Base-by-base conservation (phyloP, 2,329 filamentous ascomycete species). In the Torrubiellomyces zombiae region DNA sequence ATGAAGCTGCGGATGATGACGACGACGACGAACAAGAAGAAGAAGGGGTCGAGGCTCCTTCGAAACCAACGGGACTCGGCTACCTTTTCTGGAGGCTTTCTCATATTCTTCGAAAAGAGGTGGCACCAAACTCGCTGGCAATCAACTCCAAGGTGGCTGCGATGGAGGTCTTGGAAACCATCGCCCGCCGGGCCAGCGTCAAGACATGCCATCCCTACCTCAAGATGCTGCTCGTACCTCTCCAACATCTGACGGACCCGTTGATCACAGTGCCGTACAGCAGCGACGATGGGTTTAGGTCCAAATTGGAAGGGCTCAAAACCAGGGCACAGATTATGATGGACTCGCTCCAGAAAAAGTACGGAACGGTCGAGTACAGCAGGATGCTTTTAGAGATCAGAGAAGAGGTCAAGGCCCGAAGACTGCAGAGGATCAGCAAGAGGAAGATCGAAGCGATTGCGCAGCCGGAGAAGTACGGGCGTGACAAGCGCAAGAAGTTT, bases 391-490 rank as follows among this genome's bases (percentile, higher is more conserved):
- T 79, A 19, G 64, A 65, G 20, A 80, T 91, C 6, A 70, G 81
- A 31, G 72, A 77, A 26, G 66, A 63, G 10, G 73, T 89, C n/a
- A 68, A 67, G 42, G 63, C 65, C 35, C 70, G 75, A 40, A 63
- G 89, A 36, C 70, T 81, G 44, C 68, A 73, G 40, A 60, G 91
- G 35, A 70, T 76, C 27, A 69, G 64, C 34, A 98, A 98, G 67
- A 68, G 89, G 41, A 80, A 81, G 52, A 80, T 95, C 35, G 85
- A 91, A 45, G 80, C 80, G 8, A 73, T 98, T 14, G 67, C 67
- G 24, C 69, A 77, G 42, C 89, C 89, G 2, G 86, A 89, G 53
- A 75, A 63, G 44, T 72, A 73, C 39, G 80, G 74, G 15, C 60
- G 65, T 42, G 73, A 77, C 38, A 94, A 94, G 70, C 72, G 67